Evolutionary conservation across 164 flowering plant genomes (phyloP), one percentile per base, ranked within the genome.

Genomic region (Tinospora cordifolia): DNA sequence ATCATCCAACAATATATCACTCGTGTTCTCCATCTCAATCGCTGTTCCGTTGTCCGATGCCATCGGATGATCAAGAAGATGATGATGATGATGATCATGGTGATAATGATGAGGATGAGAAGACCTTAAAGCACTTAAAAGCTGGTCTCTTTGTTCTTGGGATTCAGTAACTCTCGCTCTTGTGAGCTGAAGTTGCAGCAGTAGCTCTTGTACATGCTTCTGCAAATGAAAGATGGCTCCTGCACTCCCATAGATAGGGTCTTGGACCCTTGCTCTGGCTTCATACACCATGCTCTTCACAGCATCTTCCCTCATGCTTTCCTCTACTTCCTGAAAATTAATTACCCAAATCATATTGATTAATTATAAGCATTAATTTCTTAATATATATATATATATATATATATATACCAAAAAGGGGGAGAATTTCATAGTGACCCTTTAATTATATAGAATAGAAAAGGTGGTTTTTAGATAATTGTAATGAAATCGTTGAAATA

Each of bases 241-340:
- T 0, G n/a, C 60, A 54, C 60, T 54, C 8, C 60, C 60, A 54
- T 54, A 54, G n/a, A 54, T 54, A n/a, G 60, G 60, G 60, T 54
- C 24, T 54, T 21, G 60, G n/a, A 54, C 24, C 21, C 60, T 54
- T 54, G 60, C 60, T 54, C 24, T 54, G 7, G 60, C 60, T 22
- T 54, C 60, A n/a, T 54, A 54, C 60, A 54, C 60, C 60, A 54
- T 54, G 60, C 60, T 54, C 60, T 54, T 54, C 21, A 54, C 60
- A 19, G 60, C 60, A 54, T 54, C 60, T 22, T 54, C 60, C 21
- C 60, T 54, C 60, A 19, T 54, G 60, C 60, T 54, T 22, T 54
- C 60, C 60, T n/a, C 60, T 22, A 54, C 60, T 17, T 54, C 60
- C 60, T 54, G 21, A 54, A 54, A 54, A 54, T 54, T 54, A 54